These are phyloP conservation scores for Chaetomium globosum DNA, from an alignment of 2,329 filamentous ascomycete species.

Conservation along the genomic window DNA sequence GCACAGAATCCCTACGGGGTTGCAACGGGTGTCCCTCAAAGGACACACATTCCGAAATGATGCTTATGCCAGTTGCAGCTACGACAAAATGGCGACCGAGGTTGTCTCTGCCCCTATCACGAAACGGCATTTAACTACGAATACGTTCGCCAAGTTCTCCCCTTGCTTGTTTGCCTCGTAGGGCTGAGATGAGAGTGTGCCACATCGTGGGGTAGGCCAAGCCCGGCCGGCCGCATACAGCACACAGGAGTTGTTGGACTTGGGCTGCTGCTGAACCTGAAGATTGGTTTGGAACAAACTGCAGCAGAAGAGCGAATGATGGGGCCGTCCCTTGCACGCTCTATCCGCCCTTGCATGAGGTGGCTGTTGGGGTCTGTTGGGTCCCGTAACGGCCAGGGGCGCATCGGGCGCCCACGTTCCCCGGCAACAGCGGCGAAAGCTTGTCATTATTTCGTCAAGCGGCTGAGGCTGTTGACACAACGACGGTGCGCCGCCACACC, in stretches of 20 bases:
- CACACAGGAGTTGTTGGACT: neutral
- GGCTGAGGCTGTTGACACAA: neutral
- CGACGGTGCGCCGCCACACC: neutral
- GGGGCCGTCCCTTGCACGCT: neutral
- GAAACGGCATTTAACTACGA: neutral
- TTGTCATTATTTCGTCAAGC: neutral
- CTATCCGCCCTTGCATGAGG: neutral
- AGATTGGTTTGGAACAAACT: neutral
- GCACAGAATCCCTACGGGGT: neutral
- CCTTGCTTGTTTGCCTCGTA: neutral
- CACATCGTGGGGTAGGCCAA: constrained; percentile 3
- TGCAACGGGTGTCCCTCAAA: neutral
- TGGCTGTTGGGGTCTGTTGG: constrained; percentile 7
- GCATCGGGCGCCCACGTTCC: neutral
- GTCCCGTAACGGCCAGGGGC: constrained; percentile 2
- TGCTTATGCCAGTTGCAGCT: too few relatives aligned
- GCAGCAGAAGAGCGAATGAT: neutral
- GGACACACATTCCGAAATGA: neutral
- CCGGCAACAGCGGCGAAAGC: neutral
- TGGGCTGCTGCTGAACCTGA: neutral
- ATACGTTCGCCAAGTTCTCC: too few relatives aligned
- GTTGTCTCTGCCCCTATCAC: too few relatives aligned
- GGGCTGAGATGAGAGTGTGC: constrained; percentile 1
- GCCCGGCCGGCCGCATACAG: neutral
- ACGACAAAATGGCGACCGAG: too few relatives aligned